Base-by-base conservation (phyloP, 1,284 basidiomycete genomes). In the Coriolopsis trogii region DNA sequence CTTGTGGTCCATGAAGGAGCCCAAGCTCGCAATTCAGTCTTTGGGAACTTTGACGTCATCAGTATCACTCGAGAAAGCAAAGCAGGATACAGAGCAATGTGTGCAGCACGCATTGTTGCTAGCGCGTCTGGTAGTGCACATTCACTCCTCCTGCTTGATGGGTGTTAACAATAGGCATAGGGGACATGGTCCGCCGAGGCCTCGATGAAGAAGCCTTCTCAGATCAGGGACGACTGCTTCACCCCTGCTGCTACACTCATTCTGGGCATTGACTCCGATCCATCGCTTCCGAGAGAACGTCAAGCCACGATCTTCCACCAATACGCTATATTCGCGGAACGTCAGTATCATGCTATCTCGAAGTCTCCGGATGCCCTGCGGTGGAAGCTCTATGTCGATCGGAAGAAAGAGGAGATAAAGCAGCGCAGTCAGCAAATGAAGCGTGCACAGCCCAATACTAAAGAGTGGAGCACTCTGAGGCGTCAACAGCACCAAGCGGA, bases 161-260 rank as follows among this genome's bases (percentile, higher is more conserved):
- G 13, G 10, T 9, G 16, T 30, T 30, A 23, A 23, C 23, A 6
- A 34, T 28, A 40, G 48, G 10, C 20, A 2, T 40, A 95, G 91
- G 95, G 95, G 2, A 80, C 88, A 18, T 99, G 96, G 96, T 87
- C 84, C 20, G 84, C 91, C 3, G 84, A 91, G 59, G 93, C 96
- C 2, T 90, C 91, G 53, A 72, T 95, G 30, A 87, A 91, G 63
- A 89, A 90, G 41, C 86, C 94, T 0, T 76, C 80, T n/a, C 81
- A 85, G 41, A 95, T 98, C 49, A 80, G 82, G 53, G 63, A 72
- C 0, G 72, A 78, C 4, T 93, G 84, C 63, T 98, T 98, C 65
- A 72, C 78, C 18, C 78, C 78, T 0, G 90, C 93, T 0, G 74
- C 78, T 9, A 55, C 64, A 1, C 64, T 83, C 20, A 65, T 84